These are phyloP conservation scores for Metschnikowia aberdeeniae DNA, from an alignment of 805 yeast genomes.

Conservation along the genomic window DNA sequence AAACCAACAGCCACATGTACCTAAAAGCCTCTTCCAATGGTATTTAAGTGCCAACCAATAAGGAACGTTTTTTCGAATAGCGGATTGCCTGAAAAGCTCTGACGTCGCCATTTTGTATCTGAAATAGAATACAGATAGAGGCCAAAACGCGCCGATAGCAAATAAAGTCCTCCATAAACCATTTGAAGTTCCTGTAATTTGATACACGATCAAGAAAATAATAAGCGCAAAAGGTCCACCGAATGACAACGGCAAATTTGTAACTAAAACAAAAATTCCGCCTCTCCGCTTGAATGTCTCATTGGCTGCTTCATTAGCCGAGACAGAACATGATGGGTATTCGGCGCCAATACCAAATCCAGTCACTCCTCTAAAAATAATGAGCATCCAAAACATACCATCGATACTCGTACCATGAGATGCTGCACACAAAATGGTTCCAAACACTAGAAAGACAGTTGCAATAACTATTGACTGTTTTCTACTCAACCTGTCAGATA, in stretches of 20 bases:
- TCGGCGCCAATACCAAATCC: slow-evolving; percentile 82
- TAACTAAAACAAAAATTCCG: slow-evolving; percentile 58
- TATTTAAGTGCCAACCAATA: slow-evolving; percentile 57
- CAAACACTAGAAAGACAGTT: slow-evolving; percentile 56
- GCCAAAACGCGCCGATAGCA: slow-evolving; percentile 65
- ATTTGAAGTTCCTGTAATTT: slow-evolving; percentile 45
- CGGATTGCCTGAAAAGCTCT: slow-evolving; percentile 57
- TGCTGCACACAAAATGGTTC: slow-evolving; percentile 65
- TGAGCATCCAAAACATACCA: slow-evolving; percentile 76
- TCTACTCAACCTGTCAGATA: slow-evolving; percentile 64
- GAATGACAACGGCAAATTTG: slow-evolving; percentile 67
- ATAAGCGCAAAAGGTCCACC: slow-evolving; percentile 78
- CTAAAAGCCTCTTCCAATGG: slow-evolving; percentile 66
- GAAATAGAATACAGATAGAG: slow-evolving; percentile 67
- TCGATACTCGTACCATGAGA: slow-evolving; percentile 55
- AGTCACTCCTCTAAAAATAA: slow-evolving; percentile 67
- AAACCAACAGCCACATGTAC: slow-evolving; percentile 76
- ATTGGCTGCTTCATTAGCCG: slow-evolving; percentile 72
- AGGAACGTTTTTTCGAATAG: slow-evolving; percentile 49
- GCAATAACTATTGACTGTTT: slow-evolving; percentile 68
- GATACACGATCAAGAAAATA: slow-evolving; percentile 63
- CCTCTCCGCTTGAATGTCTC: slow-evolving; percentile 64
- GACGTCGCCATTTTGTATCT: slow-evolving; percentile 67
- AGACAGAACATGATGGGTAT: slow-evolving; percentile 64
- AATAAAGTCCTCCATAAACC: slow-evolving; percentile 71